Evolutionary conservation across 2,329 filamentous ascomycete species (phyloP).

Genomic region (Pseudonectria buxi): DNA sequence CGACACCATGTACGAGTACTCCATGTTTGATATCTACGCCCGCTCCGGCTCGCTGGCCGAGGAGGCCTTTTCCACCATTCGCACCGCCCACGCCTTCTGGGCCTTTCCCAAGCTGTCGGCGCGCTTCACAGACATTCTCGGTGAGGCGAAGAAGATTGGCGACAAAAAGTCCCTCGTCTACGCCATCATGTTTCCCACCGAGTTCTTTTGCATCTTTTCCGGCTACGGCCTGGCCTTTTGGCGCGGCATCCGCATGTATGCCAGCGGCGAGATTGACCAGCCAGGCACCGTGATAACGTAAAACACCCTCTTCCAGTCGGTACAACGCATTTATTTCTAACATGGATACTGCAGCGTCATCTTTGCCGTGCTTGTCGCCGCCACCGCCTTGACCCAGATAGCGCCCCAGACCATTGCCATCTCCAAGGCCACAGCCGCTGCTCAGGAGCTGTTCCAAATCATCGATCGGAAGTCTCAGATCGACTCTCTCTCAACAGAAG

Average conservation of each 20-base stretch:
- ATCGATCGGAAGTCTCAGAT: conserved; percentile 39
- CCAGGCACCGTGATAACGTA: conserved; percentile 41
- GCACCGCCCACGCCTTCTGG: conserved; percentile 45
- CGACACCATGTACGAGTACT: conserved; percentile 36
- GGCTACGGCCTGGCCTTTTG: conserved; percentile 45
- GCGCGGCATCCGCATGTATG: conserved; percentile 43
- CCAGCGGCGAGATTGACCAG: conserved; percentile 36
- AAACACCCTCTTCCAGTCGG: conserved; percentile 10
- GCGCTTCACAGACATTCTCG: conserved; percentile 37
- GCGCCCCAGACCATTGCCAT: conserved; percentile 40
- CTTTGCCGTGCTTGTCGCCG: conserved; percentile 40
- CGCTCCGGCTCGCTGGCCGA: conserved; percentile 40
- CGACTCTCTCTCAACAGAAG: conserved; percentile 35
- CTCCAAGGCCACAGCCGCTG: conserved; percentile 39
- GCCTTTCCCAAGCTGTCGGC: conserved; percentile 36
- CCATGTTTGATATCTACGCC: conserved; percentile 37
- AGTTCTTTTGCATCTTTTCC: conserved; percentile 42
- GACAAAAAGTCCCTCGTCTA: conserved; percentile 38
- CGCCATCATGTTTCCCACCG: conserved; percentile 36
- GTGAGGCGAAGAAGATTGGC: conserved; percentile 32
- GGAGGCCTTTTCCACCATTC: conserved; percentile 41
- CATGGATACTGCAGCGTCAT: conserved; percentile 31
- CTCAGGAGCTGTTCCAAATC: conserved; percentile 39
- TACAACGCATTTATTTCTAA: too few relatives aligned
- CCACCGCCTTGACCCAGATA: conserved; percentile 39